A percentile compares a stretch with the other conserved stretches of the same genome.
Conservation (phyloP, 805 yeast genomes). For the Candida nonsorbophila region DNA sequence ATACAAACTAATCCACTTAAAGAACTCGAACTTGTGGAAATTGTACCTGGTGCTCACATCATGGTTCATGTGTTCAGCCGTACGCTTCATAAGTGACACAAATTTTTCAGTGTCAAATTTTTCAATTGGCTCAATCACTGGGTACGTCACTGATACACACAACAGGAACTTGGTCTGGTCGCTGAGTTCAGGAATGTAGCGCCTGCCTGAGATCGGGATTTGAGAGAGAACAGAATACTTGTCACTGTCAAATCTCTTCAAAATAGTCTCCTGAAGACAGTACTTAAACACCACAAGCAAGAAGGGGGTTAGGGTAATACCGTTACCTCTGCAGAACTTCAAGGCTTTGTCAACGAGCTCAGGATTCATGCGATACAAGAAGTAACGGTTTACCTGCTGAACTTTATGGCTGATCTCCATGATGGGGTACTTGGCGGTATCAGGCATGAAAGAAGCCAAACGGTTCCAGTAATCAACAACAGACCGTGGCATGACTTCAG, state of each 20-base stretch:
- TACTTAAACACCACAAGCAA: slow-evolving; percentile 5
- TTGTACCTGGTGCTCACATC: not conserved
- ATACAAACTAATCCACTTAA: slow-evolving; percentile 1
- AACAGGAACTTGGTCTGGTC: slow-evolving; percentile 2
- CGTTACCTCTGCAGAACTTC: slow-evolving; percentile 1
- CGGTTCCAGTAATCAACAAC: no score
- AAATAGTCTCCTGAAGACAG: slow-evolving; percentile 5
- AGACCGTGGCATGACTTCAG: no score
- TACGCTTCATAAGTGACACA: no score
- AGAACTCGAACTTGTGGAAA: slow-evolving; percentile 3
- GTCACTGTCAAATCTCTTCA: not conserved
- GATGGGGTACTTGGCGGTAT: no score
- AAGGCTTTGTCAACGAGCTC: not conserved
- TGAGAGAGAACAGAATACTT: not conserved
- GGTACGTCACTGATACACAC: no score
- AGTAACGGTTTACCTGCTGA: no score
- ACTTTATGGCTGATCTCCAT: no score
- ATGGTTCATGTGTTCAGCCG: not conserved
- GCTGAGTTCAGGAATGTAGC: slow-evolving; percentile 3
- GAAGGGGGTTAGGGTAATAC: slow-evolving; percentile 7
- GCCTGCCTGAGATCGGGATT: slow-evolving; percentile 6
- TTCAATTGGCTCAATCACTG: no score
- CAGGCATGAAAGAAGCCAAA: no score
- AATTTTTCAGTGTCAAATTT: no score
- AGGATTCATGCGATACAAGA: no score